These are phyloP conservation scores for Malus hybrid DNA, from an alignment of 331 rosid genomes.

Conservation along the genomic window DNA sequence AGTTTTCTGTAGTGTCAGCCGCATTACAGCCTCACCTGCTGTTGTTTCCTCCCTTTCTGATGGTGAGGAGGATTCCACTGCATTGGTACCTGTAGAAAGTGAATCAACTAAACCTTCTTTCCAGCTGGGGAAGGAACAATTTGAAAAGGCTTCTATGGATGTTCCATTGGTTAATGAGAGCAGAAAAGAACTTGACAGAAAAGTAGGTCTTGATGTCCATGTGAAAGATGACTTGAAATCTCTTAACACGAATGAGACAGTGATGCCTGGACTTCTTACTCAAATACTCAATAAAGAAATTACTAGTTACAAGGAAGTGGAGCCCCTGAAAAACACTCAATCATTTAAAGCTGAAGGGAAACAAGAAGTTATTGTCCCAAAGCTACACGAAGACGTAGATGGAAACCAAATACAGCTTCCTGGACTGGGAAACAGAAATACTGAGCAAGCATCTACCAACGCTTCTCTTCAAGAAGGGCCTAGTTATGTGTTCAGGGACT, in stretches of 20 bases:
- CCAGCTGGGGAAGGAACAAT: constrained; percentile 26
- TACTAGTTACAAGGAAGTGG: too few species aligned
- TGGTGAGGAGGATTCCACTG: constrained; percentile 33
- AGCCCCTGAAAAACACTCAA: too few species aligned
- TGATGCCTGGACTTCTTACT: constrained; percentile 15
- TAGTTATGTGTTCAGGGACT: constrained; percentile 4
- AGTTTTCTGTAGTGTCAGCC: constrained; percentile 39
- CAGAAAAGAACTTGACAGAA: constrained; percentile 17
- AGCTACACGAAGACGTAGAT: constrained; percentile 4
- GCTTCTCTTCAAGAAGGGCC: constrained; percentile 16
- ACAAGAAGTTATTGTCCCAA: constrained; percentile 19
- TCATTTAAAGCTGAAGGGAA: background rate
- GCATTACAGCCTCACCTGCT: constrained; percentile 30
- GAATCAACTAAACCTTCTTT: constrained; percentile 2
- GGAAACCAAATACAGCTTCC: constrained; percentile 14
- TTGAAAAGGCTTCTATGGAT: constrained; percentile 20
- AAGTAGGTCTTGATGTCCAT: constrained; percentile 12
- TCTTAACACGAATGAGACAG: constrained; percentile 23
- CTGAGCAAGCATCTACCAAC: constrained; percentile 14
- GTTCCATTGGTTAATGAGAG: constrained; percentile 18
- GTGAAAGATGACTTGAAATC: constrained; percentile 6
- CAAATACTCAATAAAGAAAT: too few species aligned
- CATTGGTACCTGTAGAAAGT: constrained; percentile 15
- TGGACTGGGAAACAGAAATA: constrained; percentile 8
- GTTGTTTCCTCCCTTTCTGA: constrained; percentile 34